Evolutionary conservation across 371 early-diverging fungal species (phyloP).

Genomic region (Actinomucor elegans): DNA sequence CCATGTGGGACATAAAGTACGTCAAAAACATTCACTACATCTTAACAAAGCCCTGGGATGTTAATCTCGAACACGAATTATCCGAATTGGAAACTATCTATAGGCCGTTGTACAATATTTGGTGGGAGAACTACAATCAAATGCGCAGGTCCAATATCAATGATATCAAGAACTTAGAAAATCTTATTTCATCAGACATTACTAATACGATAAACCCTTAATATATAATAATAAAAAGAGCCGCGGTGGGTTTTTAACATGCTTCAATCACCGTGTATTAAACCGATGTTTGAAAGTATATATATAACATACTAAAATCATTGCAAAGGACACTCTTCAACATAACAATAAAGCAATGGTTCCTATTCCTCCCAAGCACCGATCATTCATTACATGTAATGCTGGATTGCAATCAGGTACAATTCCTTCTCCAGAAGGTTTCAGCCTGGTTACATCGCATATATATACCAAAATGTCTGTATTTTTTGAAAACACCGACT

Average conservation of each 20-base stretch:
- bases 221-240: too few species aligned
- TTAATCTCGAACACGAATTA: constrained; percentile 6
- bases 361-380: constrained; percentile 13
- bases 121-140: constrained; percentile 31
- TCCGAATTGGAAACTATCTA: constrained; percentile 18
- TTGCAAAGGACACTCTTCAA: too few species aligned
- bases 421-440: constrained; percentile 13
- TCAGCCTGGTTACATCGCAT: constrained; percentile 17
- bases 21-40: constrained; percentile 42
- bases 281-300: too few species aligned
- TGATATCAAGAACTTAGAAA: too few species aligned
- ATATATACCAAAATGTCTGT: background rate
- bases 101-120: constrained; percentile 26
- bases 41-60: constrained; percentile 37
- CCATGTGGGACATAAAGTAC: constrained; percentile 40
- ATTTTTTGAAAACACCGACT: constrained; percentile 10
- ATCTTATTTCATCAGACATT: too few species aligned
- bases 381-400: constrained; percentile 3
- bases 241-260: too few species aligned
- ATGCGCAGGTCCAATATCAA: too few species aligned
- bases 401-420: background rate
- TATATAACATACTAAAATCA: too few species aligned
- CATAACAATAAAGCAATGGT: constrained; percentile 14
- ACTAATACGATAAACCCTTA: too few species aligned
- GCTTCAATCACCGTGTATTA: too few species aligned